Evolutionary conservation across 2,329 filamentous ascomycete species (phyloP).

Genomic region (Cladophialophora chaetospira): DNA sequence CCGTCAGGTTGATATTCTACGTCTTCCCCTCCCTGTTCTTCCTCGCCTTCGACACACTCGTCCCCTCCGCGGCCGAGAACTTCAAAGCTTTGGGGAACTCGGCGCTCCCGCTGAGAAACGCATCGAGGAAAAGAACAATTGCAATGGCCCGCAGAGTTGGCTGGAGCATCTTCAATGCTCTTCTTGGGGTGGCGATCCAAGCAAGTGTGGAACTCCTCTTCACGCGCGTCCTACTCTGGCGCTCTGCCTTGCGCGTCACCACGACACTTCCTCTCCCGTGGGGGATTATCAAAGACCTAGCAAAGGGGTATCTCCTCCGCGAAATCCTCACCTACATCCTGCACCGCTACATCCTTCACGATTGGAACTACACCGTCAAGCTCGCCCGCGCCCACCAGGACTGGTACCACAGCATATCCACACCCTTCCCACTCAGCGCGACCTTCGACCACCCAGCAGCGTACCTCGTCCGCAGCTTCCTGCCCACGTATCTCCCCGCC

Average conservation of each 20-base stretch:
- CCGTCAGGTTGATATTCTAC: constrained; percentile 69
- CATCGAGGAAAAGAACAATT: constrained; percentile 41
- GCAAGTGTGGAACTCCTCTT: constrained; percentile 57
- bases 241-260: constrained; percentile 60
- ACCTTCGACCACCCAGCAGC: constrained; percentile 62
- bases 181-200: constrained; percentile 57
- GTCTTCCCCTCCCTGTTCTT: constrained; percentile 72
- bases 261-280: constrained; percentile 64
- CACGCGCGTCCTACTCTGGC: constrained; percentile 55
- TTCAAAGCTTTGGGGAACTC: constrained; percentile 67
- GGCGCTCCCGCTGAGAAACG: constrained; percentile 50
- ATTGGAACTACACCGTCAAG: constrained; percentile 24
- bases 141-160: constrained; percentile 50
- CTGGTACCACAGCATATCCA: constrained; percentile 56
- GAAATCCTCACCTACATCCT: constrained; percentile 72
- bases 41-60: constrained; percentile 68
- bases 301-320: constrained; percentile 56
- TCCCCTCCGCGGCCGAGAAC: constrained; percentile 68
- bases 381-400: constrained; percentile 46
- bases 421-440: constrained; percentile 59
- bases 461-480: constrained; percentile 56
- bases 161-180: constrained; percentile 59
- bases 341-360: constrained; percentile 72
- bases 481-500: constrained; percentile 60
- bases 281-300: constrained; percentile 58